Base-by-base conservation (phyloP, 139 green algal species). In the Auxenochlorella pyrenoidosa region DNA sequence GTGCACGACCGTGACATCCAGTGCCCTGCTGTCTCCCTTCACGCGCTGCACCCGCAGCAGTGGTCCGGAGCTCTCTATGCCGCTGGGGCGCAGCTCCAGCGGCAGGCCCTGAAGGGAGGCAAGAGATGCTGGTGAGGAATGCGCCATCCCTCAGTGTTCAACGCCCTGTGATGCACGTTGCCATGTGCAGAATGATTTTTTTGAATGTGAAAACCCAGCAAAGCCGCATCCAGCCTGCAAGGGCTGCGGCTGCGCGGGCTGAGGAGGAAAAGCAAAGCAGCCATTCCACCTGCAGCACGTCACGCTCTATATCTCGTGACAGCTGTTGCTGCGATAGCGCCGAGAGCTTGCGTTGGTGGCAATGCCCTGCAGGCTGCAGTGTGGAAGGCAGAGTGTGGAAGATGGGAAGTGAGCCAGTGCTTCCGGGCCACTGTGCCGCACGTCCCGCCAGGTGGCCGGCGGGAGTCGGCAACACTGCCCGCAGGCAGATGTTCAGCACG, bases 1-100 rank as follows among this genome's bases (percentile, higher is more conserved):
- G 70, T 90, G 86, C 51, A 90, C 79, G 6, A 93, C 72, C 4
- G 76, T 84, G 13, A 93, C 63, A n/a, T 93, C 90, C 22, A 92
- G 36, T 36, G 66, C 87, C 54, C 72, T 47, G 5, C 83, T 60
- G 26, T 87, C 78, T 5, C 72, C 51, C 51, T 41, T 63, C 81
- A 51, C 34, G 22, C 28, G 60, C 70, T 76, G 34, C 6, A 76
- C 18, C 70, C 34, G 16, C 70, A 76, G 70, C 30, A 15, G 34
- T 1, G 66, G 34, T 8, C 70, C 70, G 34, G n/a, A 43, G 70
- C 13, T 38, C 34, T 43, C 70, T 3, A 76, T 19, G 34, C 34
- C 36, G 36, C 70, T 76, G 34, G 70, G 34, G 5, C 70, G 70
- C 70, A 76, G 70, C 54, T 63, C 54, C 54, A 63, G 54, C 13